phyloP scores from a whole-genome alignment of 371 early-diverging fungal genomes.

The Haplosporangium sp. region DNA sequence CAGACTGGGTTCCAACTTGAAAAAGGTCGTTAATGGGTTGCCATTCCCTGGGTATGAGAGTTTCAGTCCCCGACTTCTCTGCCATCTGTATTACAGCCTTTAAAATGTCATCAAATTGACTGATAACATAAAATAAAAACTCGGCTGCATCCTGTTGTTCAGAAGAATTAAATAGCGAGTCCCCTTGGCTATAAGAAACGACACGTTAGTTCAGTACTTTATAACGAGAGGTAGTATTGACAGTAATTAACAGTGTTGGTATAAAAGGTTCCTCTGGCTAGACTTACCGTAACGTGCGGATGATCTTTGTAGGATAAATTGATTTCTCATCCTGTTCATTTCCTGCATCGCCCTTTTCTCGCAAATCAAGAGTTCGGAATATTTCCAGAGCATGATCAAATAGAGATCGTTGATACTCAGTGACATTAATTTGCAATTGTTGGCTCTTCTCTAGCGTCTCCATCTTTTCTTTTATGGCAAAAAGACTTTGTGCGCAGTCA shows the following conservation, averaged over 20 bases:
- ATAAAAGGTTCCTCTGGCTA: neutral
- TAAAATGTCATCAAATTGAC: slow-evolving; percentile 36
- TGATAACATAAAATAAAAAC: slow-evolving; percentile 39
- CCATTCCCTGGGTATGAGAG: slow-evolving; percentile 12
- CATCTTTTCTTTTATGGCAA: slow-evolving; percentile 24
- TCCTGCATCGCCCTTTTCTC: neutral
- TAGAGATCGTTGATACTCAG: slow-evolving; percentile 16
- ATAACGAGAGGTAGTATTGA: neutral
- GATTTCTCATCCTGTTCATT: neutral
- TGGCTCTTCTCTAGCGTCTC: neutral
- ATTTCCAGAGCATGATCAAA: slow-evolving; percentile 24
- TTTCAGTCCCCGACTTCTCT: neutral
- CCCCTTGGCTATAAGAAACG: slow-evolving; percentile 15
- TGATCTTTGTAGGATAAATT: slow-evolving; percentile 27
- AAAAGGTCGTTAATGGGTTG: slow-evolving; percentile 44
- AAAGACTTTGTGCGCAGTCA: slow-evolving; percentile 22
- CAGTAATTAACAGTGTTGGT: no score
- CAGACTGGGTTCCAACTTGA: slow-evolving; percentile 34
- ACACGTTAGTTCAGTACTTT: neutral
- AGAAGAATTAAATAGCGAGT: slow-evolving; percentile 37
- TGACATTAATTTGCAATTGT: slow-evolving; percentile 6
- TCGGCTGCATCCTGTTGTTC: slow-evolving; percentile 54
- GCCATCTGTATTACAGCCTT: slow-evolving; percentile 9
- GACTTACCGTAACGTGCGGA: slow-evolving; percentile 30
- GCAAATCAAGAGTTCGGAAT: slow-evolving; percentile 14